Percentiles rank a stretch among this genome's conserved stretches.
These are phyloP conservation scores for Euphorbia corollata DNA, from an alignment of 441 rosid species.

Conservation along the genomic window DNA sequence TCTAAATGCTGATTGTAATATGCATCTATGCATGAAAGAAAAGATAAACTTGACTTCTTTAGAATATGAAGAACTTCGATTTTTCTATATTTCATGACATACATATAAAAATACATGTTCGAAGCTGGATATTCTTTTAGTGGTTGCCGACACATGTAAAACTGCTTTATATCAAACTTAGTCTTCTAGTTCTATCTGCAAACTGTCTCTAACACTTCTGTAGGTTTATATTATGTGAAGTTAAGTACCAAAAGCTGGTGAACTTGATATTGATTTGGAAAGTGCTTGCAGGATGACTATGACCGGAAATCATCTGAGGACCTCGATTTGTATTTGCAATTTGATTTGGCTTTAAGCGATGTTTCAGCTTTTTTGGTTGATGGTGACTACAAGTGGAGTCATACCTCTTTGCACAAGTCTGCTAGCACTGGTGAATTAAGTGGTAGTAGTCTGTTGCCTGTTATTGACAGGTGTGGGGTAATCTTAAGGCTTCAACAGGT, in stretches of 20 bases:
- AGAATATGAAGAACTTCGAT: neutral
- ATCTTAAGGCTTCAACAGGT: conserved; percentile 92
- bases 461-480: conserved; percentile 88
- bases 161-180: neutral
- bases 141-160: neutral
- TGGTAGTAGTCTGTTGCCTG: conserved; percentile 62
- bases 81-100: no score
- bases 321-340: conserved; percentile 72
- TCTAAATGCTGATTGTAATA: neutral
- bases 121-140: neutral
- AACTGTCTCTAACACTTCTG: neutral
- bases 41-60: neutral
- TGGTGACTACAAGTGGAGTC: conserved; percentile 83
- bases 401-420: conserved; percentile 31
- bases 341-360: conserved; percentile 91
- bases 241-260: conserved; percentile 10
- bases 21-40: no score
- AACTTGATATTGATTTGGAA: conserved; percentile 14
- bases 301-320: conserved; percentile 44
- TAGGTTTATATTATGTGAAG: conserved; percentile 5
- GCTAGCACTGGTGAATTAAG: conserved; percentile 27
- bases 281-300: conserved; percentile 61
- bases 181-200: neutral
- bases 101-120: neutral
- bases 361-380: conserved; percentile 92